Evolutionary conservation across 2,329 filamentous ascomycete genomes (phyloP), one percentile per base, ranked within the genome.

Genomic region (Aspergillus thermomutatus): DNA sequence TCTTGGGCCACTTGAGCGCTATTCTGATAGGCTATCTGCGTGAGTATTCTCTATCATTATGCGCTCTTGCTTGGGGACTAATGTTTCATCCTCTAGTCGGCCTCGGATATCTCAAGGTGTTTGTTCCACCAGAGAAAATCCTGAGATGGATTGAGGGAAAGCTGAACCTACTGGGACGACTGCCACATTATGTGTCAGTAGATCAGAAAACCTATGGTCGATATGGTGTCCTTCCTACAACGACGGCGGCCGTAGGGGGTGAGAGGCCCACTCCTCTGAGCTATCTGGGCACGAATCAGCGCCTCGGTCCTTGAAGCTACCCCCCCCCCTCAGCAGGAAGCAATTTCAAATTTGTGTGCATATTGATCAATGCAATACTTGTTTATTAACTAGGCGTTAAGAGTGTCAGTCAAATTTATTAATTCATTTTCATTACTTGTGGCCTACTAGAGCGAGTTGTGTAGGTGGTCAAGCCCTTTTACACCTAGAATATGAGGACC

Each of bases 161-260:
- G 71, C 78, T 97, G 58, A 94, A 96, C 69, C 81, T 97, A 9
- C 80, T 96, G 23, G 90, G 87, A 21, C 83, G 91, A 57, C 77
- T 97, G 26, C 93, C 93, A 47, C 91, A 96, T 75, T 97, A 96
- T 68, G 89, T 97, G 49, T 95, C 90, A 55, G 87, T 97, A 17
- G 93, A 97, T 69, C 92, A 96, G 75, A 97, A 96, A 81, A 96
- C 91, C 5, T 96, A 93, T 68, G 93, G 93, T 7, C 83, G 93
- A 53, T 97, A 96, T 67, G 93, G 93, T 1, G 89, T 97, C 14
- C 78, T 97, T 55, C 93, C 92, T 2, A 82, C 85, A 1, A 79
- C 73, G 21, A 70, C 61, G 41, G 52, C 67, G 9, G 43, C 43
- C 6, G 43, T 17, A 19, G 59, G 69, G 27, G 65, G 57, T 48